Percentiles rank a stretch among this genome's conserved stretches.
Conservation (phyloP, 2,329 filamentous ascomycete genomes). For the Leptodontidium sp. region DNA sequence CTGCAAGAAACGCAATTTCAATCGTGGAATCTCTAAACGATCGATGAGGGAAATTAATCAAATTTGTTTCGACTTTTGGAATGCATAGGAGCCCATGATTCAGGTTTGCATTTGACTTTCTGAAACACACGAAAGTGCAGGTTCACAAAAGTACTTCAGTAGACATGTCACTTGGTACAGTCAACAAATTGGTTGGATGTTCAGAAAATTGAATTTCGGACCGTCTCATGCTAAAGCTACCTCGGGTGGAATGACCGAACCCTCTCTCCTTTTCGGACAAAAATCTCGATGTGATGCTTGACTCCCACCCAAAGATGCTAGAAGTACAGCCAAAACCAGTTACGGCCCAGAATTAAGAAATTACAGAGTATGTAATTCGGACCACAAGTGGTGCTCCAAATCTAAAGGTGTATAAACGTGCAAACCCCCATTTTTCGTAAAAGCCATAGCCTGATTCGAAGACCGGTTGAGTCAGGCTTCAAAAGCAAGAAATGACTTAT, state of each 20-base stretch:
- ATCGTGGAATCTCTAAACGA: neutral
- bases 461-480: conserved; percentile 38
- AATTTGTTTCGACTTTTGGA: conserved; percentile 1
- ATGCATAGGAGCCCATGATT: neutral
- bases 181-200: conserved; percentile 24
- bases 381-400: conserved; percentile 31
- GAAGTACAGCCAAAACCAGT: conserved; percentile 27
- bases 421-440: conserved; percentile 39
- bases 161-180: neutral
- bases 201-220: conserved; percentile 38
- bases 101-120: neutral
- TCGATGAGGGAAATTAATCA: neutral
- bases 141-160: conserved; percentile 13
- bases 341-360: conserved; percentile 35
- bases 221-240: conserved; percentile 32
- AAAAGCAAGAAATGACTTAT: conserved; percentile 42
- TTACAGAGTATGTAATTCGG: conserved; percentile 32
- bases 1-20: conserved; percentile 12
- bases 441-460: conserved; percentile 43
- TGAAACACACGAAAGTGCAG: conserved; percentile 4
- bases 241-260: conserved; percentile 31
- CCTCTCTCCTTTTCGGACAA: conserved; percentile 24
- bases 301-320: conserved; percentile 31
- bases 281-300: conserved; percentile 29
- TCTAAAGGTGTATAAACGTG: conserved; percentile 23